Base-by-base conservation (phyloP, 176 grass and related monocot species). In the Rhipidocladum racemiflorum region DNA sequence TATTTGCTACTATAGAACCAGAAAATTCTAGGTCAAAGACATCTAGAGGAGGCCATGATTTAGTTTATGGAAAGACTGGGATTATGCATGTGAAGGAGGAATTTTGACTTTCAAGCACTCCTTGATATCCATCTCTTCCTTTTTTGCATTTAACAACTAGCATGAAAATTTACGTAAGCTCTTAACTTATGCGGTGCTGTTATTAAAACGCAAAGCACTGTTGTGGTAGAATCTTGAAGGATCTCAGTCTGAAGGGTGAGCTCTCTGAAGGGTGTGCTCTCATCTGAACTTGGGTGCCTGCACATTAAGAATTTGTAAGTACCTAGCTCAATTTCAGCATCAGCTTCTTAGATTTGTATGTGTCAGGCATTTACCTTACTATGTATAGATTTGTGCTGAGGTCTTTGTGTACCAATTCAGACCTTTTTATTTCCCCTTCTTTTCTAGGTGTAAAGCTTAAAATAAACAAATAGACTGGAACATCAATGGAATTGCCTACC, bases 41-140 rank as follows among this genome's bases (percentile, higher is more conserved):
- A 44, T 67, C 60, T 67, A 75, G 61, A 81, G 21, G 28, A 81
- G 75, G 85, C 25, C 68, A 68, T 53, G 61, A 51, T 79, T 36
- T 79, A 51, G 76, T 11, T 10, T 16, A n/a, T 79, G 60, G 27
- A 35, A 35, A 49, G 30, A 40, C 20, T 67, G 18, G 30, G 46
- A 46, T 38, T 68, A 53, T 39, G 51, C 55, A 27, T 81, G 51
- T 76, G 30, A 32, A 87, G 39, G 4, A 67, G 49, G 17, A 57
- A 10, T 29, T 48, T 48, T 68, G 42, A 69, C 17, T 74, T 84
- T 45, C 16, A 25, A 62, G 23, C 21, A 78, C 48, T 50, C 50
- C 27, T 45, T 25, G 42, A 48, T 77, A 40, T 14, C n/a, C 28
- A 0, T 15, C 61, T 75, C 45, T 30, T 15, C 13, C 12, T 36